Evolutionary conservation across 176 grass and related monocot species (phyloP), one percentile per base, ranked within the genome.

Genomic region (Microstegium vimineum): DNA sequence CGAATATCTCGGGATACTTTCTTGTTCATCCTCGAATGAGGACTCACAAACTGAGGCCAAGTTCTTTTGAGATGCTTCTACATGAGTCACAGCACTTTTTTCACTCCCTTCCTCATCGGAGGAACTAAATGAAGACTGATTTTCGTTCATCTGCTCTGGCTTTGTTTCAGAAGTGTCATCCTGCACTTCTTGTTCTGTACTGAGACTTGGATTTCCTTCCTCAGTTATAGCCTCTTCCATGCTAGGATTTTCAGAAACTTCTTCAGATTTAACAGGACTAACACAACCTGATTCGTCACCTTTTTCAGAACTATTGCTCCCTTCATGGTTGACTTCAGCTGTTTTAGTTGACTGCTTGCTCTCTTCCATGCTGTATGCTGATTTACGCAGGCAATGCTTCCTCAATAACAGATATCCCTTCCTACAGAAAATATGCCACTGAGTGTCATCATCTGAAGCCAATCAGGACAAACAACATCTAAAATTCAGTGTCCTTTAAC

Each of bases 381-480:
- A 86, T 82, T 88, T 77, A 57, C n/a, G 86, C 52, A 81, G 23
- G 70, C 91, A 96, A 54, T 87, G 79, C 76, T 93, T 92, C 82
- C 93, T 95, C 71, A 99, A 73, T 69, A 90, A 76, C 26, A 91
- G 52, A 81, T 90, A 99, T 27, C 85, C 89, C 75, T 87, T 95
- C 91, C 97, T 99, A 78, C 62, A 92, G 56, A 47, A 80, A 36
- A 80, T 81, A 43, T 46, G 78, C 37, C 81, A 81, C 18, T 22
- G 56, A 26, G 56, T 60, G 37, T 31, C 45, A 32, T 74, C 38
- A 89, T 72, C 61, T 71, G 23, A 34, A 51, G 61, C 10, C 18
- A 71, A 47, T 25, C 62, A 56, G 25, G 22, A 38, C 5, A 78
- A 79, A 80, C 3, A 79, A 79, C 67, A 85, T 49, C 22, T 22